A percentile compares a stretch with the other conserved stretches of the same genome.
Evolutionary conservation across 768 basidiomycete genomes (phyloP).

Genomic region (Kwoniella heveanensis): DNA sequence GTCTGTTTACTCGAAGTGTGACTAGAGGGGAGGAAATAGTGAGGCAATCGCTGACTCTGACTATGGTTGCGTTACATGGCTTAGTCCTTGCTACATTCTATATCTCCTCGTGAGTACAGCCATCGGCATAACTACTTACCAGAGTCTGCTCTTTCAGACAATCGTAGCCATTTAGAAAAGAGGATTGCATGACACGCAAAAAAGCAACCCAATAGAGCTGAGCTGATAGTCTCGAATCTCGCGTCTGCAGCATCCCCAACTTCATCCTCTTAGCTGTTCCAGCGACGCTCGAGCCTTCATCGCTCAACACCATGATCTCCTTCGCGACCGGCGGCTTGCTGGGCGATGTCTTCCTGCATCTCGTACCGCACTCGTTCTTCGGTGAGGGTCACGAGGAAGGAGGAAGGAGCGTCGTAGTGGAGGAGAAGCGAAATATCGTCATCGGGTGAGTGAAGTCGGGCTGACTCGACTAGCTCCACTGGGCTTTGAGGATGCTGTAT

Average conservation of each 20-base stretch:
- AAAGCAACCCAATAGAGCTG: too few relatives aligned
- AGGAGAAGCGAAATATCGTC: constrained; percentile 86
- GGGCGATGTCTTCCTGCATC: constrained; percentile 88
- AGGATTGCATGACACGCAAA: too few relatives aligned
- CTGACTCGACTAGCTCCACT: too few relatives aligned
- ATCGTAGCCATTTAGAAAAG: too few relatives aligned
- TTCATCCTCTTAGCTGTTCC: constrained; percentile 94
- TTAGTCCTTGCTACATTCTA: constrained; percentile 91
- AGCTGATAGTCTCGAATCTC: too few relatives aligned
- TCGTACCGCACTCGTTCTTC: constrained; percentile 88
- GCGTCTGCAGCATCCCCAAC: constrained; percentile 78
- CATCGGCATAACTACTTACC: too few relatives aligned
- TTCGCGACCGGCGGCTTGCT: constrained; percentile 92
- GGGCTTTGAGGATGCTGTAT: too few relatives aligned
- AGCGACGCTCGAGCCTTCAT: constrained; percentile 77
- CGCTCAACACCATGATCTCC: constrained; percentile 90
- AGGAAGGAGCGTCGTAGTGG: constrained; percentile 67
- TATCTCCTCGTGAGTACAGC: constrained; percentile 93
- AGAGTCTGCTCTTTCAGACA: too few relatives aligned
- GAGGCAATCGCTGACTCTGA: neutral
- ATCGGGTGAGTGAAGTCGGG: constrained; percentile 66
- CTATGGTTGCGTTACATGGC: neutral
- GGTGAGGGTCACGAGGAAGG: constrained; percentile 68
- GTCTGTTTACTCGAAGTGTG: too few relatives aligned
- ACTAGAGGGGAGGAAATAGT: constrained; percentile 2